phyloP scores from a whole-genome alignment of 225 moss, liverwort and hornwort species.

The Pseudoscleropodium purum region DNA sequence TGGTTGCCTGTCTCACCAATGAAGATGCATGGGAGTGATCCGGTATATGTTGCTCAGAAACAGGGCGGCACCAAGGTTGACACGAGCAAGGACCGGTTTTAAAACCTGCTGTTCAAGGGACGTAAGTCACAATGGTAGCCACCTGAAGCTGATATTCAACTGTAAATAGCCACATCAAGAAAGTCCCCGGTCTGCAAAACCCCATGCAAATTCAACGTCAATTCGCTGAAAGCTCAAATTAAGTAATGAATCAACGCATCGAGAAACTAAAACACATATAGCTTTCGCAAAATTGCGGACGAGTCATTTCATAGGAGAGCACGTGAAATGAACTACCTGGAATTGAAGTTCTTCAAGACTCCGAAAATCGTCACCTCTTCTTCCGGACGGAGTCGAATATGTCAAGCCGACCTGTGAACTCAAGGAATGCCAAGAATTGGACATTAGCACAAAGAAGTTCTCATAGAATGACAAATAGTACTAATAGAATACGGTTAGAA shows the following conservation, averaged over 20 bases:
- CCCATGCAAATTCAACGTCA: not conserved
- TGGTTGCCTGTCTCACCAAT: not conserved
- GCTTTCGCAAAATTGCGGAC: not conserved
- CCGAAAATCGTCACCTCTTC: slow-evolving; percentile 49
- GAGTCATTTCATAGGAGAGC: not conserved
- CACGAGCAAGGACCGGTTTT: not conserved
- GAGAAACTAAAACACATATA: not conserved
- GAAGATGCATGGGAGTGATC: not conserved
- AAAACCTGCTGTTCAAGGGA: not conserved
- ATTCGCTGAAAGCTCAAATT: not conserved
- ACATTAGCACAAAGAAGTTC: not conserved
- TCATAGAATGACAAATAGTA: not conserved
- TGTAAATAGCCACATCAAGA: slow-evolving; percentile 54
- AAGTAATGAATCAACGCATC: not conserved
- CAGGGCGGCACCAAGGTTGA: not conserved
- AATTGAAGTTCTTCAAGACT: slow-evolving; percentile 62
- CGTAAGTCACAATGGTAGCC: not conserved
- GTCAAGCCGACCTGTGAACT: slow-evolving; percentile 48
- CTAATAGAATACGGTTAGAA: not conserved
- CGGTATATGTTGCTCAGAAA: not conserved
- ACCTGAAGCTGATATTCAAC: slow-evolving; percentile 9
- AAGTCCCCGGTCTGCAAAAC: slow-evolving; percentile 56
- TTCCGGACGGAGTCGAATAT: slow-evolving; percentile 37
- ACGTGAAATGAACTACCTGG: slow-evolving; percentile 20
- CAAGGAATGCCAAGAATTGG: not conserved